Evolutionary conservation across 148 eudicot species (phyloP).

Genomic region (Camellia granthamiana): DNA sequence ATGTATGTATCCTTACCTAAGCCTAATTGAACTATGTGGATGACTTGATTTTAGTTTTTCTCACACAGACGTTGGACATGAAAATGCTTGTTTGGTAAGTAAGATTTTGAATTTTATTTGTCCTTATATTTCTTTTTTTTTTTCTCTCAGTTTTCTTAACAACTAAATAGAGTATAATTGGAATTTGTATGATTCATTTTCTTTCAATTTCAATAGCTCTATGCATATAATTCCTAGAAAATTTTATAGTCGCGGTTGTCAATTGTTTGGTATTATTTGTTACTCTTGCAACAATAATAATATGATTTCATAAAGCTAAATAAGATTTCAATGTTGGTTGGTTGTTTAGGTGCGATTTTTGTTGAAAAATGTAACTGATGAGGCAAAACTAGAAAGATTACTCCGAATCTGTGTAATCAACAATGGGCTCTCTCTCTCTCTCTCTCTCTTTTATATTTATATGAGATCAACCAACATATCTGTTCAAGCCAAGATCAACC

Average conservation of each 20-base stretch:
- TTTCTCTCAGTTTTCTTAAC: background rate
- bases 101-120: background rate
- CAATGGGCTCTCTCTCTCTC: too few relatives aligned
- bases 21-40: background rate
- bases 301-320: background rate
- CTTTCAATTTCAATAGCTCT: background rate
- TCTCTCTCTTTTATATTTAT: too few relatives aligned
- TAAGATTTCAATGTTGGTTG: background rate
- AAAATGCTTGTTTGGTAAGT: background rate
- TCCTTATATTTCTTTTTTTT: background rate
- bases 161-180: background rate
- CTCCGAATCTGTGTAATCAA: constrained; percentile 15
- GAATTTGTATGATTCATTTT: background rate
- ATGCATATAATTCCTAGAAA: background rate
- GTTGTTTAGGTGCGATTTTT: constrained; percentile 64
- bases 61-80: background rate
- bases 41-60: background rate
- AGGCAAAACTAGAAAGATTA: constrained; percentile 85
- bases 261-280: background rate
- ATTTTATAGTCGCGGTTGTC: background rate
- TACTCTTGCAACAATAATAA: background rate
- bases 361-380: constrained; percentile 80
- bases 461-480: too few relatives aligned
- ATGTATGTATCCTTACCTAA: too few relatives aligned
- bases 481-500: too few relatives aligned